These are phyloP conservation scores for Stentor coeruleus DNA, from an alignment of 73 alveolate genomes.

Conservation along the genomic window DNA sequence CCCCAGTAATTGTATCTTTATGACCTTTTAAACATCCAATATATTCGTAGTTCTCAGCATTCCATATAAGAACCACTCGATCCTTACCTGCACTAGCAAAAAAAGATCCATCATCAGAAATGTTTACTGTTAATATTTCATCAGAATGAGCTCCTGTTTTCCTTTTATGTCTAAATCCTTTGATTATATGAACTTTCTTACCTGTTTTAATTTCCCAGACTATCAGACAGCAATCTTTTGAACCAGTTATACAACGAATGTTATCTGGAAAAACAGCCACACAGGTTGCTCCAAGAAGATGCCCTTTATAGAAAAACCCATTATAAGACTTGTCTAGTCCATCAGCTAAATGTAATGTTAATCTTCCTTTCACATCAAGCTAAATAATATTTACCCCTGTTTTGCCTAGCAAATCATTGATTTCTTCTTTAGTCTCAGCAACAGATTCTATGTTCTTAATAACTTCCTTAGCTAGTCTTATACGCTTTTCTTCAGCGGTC, in stretches of 20 bases:
- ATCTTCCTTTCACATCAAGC: slow-evolving; percentile 3
- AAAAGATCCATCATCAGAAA: slow-evolving; percentile 44
- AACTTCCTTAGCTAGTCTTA: neutral
- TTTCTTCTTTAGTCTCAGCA: neutral
- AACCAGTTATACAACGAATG: slow-evolving; percentile 37
- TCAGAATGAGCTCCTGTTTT: slow-evolving; percentile 51
- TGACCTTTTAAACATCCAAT: slow-evolving; percentile 58
- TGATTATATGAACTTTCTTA: slow-evolving; percentile 34
- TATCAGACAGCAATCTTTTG: slow-evolving; percentile 59
- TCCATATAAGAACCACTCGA: slow-evolving; percentile 57
- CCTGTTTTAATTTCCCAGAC: slow-evolving; percentile 52
- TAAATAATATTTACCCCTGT: neutral
- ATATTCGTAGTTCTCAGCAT: slow-evolving; percentile 39
- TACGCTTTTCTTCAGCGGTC: slow-evolving; percentile 19
- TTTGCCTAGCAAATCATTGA: neutral
- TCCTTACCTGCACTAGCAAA: slow-evolving; percentile 71
- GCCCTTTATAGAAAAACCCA: neutral
- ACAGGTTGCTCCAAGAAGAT: slow-evolving; percentile 39
- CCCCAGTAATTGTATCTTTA: slow-evolving; percentile 47
- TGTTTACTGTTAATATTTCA: slow-evolving; percentile 45
- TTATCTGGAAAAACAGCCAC: slow-evolving; percentile 38
- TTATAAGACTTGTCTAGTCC: neutral
- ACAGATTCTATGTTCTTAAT: neutral
- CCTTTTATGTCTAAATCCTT: slow-evolving; percentile 50
- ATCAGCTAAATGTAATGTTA: neutral